Percentiles rank a stretch among this genome's conserved stretches.
These are phyloP conservation scores for Leccinum variicolor DNA, from an alignment of 768 basidiomycete species.

Conservation along the genomic window DNA sequence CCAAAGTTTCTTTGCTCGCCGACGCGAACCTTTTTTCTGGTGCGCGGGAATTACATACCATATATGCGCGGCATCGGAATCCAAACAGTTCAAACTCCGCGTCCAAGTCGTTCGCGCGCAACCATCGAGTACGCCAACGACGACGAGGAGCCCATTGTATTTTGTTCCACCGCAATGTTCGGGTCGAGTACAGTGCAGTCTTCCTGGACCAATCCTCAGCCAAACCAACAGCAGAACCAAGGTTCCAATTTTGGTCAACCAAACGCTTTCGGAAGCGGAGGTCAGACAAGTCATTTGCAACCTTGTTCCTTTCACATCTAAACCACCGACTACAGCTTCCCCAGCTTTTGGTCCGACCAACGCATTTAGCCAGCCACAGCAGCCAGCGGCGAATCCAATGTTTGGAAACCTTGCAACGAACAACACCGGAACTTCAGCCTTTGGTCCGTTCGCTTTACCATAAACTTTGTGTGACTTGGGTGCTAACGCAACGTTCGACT, in stretches of 20 bases:
- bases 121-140: constrained; percentile 17
- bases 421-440: constrained; percentile 31
- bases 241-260: constrained; percentile 70
- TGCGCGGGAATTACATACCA: constrained; percentile 24
- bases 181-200: constrained; percentile 48
- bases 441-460: constrained; percentile 29
- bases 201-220: constrained; percentile 66
- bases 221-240: constrained; percentile 54
- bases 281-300: constrained; percentile 33
- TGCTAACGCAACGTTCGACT: constrained; percentile 6
- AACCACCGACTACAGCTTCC: constrained; percentile 39
- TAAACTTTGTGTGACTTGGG: constrained; percentile 1
- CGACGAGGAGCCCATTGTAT: constrained; percentile 21
- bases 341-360: constrained; percentile 52
- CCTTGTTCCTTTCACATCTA: constrained; percentile 23
- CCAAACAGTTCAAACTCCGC: constrained; percentile 17
- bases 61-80: constrained; percentile 17
- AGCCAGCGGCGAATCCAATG: constrained; percentile 75
- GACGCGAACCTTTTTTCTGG: constrained; percentile 8
- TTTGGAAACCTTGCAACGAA: constrained; percentile 59
- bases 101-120: constrained; percentile 8
- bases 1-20: neutral
- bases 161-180: constrained; percentile 52
- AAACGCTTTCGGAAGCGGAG: constrained; percentile 56
- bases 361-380: constrained; percentile 66